Base-by-base conservation (phyloP, 2,329 filamentous ascomycete genomes). In the Lasiodiplodia gonubiensis region DNA sequence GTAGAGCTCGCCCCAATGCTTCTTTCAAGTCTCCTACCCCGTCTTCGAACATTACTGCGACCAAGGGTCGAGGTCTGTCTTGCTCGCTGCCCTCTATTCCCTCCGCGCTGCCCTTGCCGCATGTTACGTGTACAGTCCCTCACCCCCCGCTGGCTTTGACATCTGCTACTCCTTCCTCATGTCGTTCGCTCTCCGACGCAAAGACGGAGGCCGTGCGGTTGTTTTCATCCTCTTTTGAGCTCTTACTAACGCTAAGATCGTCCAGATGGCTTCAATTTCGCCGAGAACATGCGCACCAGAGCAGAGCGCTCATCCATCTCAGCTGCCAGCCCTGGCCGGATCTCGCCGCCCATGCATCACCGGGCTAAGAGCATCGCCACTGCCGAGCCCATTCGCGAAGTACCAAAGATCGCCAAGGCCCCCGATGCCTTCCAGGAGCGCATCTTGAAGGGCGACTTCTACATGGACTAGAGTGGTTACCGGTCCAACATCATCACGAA, bases 401-500 rank as follows among this genome's bases (percentile, higher is more conserved):
- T 85, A 73, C 82, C 83, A 51, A 96, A 94, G 84, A 76, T 80
- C 61, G 75, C 79, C 37, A 80, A 79, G 70, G 79, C 81, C 33
- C 94, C 94, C 35, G 95, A 99, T 82, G 91, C 91, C 70, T 95
- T 97, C 82, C 94, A 97, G 80, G 95, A 99, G 85, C 89, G 96
- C 72, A 98, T 99, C 74, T 86, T 99, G 72, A 95, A 97, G 82
- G 95, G 94, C 54, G 95, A 99, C 76, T 98, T 99, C 75, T 95
- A 95, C 83, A 97, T 98, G 93, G 94, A 97, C 76, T 97, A 85
- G 60, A 21, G 16, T 4, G 14, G 7, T 16, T 5, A 8, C 23
- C 25, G n/a, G 16, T 4, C n/a, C 27, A 12, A 21, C 3, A 12
- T 18, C 27, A 30, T n/a, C 3, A 33, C 25, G 59, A 27, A 25